Conservation (phyloP, 441 rosid species). For the Macaranga tanarius region DNA sequence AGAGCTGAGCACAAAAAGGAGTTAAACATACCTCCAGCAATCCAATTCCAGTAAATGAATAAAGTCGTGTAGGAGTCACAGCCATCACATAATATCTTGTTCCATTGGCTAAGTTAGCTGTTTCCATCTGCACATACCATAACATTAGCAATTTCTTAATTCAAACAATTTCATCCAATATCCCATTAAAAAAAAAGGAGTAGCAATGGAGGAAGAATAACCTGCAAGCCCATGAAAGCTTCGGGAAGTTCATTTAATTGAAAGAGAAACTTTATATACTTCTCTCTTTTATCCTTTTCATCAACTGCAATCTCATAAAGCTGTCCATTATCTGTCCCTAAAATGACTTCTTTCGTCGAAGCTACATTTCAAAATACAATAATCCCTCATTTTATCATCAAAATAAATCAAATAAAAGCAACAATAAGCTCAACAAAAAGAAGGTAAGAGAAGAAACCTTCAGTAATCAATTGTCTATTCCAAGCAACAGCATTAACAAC, state of each 20-base stretch:
- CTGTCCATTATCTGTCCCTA: constrained; percentile 92
- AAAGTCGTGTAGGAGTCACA: constrained; percentile 96
- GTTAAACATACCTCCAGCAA: constrained; percentile 69
- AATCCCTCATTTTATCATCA: constrained; percentile 6
- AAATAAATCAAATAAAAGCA: constrained; percentile 12
- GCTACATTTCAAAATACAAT: constrained; percentile 36
- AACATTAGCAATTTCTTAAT: constrained; percentile 6
- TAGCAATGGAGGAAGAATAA: constrained; percentile 1
- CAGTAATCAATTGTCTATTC: constrained; percentile 94
- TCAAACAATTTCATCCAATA: background rate
- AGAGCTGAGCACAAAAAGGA: background rate
- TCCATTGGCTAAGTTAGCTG: constrained; percentile 65
- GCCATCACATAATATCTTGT: constrained; percentile 98
- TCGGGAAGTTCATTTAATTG: constrained; percentile 88
- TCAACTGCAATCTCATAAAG: constrained; percentile 91
- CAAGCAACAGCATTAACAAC: constrained; percentile 90
- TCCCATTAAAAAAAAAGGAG: background rate
- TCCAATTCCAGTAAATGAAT: constrained; percentile 96
- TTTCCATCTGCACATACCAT: constrained; percentile 73
- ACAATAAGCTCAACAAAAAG: background rate
- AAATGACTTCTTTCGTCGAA: constrained; percentile 89
- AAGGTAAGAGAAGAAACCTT: constrained; percentile 46
- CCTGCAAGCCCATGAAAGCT: constrained; percentile 98
- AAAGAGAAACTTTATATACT: constrained; percentile 77
- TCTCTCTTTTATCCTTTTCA: constrained; percentile 97